Conservation (phyloP, 2,329 filamentous ascomycete species). For the Scytalidium lignicola region DNA sequence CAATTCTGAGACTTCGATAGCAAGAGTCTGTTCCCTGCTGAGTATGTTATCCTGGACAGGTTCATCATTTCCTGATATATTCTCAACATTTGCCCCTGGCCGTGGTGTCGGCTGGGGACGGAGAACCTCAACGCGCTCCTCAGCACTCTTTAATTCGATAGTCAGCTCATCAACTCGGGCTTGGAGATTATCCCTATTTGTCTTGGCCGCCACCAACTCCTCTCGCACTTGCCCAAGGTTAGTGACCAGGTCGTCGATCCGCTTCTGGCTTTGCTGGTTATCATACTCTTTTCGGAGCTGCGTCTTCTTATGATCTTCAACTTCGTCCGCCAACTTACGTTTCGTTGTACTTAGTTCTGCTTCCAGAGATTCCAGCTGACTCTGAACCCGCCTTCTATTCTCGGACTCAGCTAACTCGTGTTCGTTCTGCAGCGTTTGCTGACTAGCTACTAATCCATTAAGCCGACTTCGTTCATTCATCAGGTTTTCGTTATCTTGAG, state of each 20-base stretch:
- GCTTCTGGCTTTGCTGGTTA: constrained; percentile 78
- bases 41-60: constrained; percentile 52
- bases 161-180: constrained; percentile 82
- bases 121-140: constrained; percentile 78
- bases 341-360: constrained; percentile 72
- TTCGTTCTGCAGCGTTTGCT: constrained; percentile 89
- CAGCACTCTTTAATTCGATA: constrained; percentile 80
- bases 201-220: constrained; percentile 81
- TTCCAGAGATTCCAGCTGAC: constrained; percentile 73
- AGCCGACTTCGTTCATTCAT: constrained; percentile 80
- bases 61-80: constrained; percentile 36
- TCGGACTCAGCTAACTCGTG: constrained; percentile 82
- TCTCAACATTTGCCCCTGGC: constrained; percentile 38
- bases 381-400: constrained; percentile 71
- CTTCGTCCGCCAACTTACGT: constrained; percentile 75
- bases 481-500: constrained; percentile 80
- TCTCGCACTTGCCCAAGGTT: constrained; percentile 78
- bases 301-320: constrained; percentile 79
- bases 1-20: constrained; percentile 77
- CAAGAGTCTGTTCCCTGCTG: constrained; percentile 71
- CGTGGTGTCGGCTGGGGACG: constrained; percentile 72
- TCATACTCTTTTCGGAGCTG: constrained; percentile 86
- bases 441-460: constrained; percentile 74
- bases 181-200: constrained; percentile 83
- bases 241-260: constrained; percentile 84